These are phyloP conservation scores for Ligustrum vulgare DNA, from an alignment of 257 asterid species.

Conservation along the genomic window DNA sequence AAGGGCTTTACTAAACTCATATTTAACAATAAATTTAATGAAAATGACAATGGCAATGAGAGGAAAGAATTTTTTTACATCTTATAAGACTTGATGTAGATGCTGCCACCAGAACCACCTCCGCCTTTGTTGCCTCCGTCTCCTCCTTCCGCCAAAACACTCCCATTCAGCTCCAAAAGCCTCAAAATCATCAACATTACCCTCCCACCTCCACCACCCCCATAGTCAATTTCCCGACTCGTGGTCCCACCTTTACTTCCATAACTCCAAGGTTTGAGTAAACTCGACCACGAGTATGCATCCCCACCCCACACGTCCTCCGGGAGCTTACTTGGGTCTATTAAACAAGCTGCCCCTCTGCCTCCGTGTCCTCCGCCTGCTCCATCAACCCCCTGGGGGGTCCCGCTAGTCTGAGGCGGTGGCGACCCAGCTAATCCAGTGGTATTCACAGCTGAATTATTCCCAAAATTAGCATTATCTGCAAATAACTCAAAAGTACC, in stretches of 20 bases:
- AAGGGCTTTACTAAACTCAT: neutral
- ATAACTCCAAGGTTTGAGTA: constrained; percentile 75
- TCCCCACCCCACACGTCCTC: constrained; percentile 99
- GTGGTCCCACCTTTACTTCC: constrained; percentile 96
- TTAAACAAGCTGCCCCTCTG: constrained; percentile 86
- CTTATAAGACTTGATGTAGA: constrained; percentile 70
- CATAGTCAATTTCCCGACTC: constrained; percentile 72
- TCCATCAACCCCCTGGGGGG: constrained; percentile 89
- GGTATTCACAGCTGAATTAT: constrained; percentile 73
- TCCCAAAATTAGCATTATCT: constrained; percentile 58
- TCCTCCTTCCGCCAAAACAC: constrained; percentile 86
- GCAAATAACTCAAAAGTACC: constrained; percentile 71
- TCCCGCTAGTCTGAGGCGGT: constrained; percentile 91
- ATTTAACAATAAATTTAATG: constrained; percentile 1
- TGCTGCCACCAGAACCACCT: constrained; percentile 99
- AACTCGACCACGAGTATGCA: constrained; percentile 79
- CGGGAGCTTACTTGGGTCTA: constrained; percentile 62
- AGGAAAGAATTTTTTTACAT: constrained; percentile 54
- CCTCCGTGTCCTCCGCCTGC: constrained; percentile 99
- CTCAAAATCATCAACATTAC: constrained; percentile 43
- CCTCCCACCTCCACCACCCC: constrained; percentile 99
- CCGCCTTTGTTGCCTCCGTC: constrained; percentile 89
- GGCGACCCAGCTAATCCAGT: constrained; percentile 86
- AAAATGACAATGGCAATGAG: constrained; percentile 20
- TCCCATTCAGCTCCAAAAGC: constrained; percentile 84